Conservation (phyloP, 768 basidiomycete genomes). For the Mycena kentingensis region DNA sequence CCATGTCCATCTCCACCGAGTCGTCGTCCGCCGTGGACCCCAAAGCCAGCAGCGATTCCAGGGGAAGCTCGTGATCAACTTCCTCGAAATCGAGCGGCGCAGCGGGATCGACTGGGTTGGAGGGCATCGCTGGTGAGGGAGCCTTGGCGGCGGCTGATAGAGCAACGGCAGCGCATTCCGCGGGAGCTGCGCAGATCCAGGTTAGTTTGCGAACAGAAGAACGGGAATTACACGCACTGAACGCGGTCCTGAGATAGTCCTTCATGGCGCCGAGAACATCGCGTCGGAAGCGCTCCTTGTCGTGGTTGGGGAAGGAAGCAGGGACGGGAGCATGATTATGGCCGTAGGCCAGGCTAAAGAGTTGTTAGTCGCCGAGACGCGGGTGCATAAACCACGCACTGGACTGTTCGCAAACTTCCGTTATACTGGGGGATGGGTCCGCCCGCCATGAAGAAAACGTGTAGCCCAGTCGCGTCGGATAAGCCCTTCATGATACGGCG, state of each 20-base stretch:
- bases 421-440: conserved; percentile 6
- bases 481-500: conserved; percentile 1
- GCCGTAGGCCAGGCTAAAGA: background rate
- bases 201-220: background rate
- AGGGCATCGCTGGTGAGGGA: background rate
- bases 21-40: background rate
- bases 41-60: background rate
- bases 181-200: background rate
- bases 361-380: background rate
- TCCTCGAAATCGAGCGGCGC: background rate
- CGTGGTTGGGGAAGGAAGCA: background rate
- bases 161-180: background rate
- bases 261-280: conserved; percentile 1
- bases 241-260: conserved; percentile 8
- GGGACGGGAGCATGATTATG: background rate
- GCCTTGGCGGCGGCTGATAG: background rate
- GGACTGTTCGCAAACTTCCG: conserved; percentile 2
- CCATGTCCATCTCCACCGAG: background rate
- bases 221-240: conserved; percentile 4
- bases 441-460: background rate
- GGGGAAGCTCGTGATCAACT: background rate
- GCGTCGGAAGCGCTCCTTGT: background rate
- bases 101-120: background rate
- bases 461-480: conserved; percentile 1
- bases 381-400: background rate